Base-by-base conservation (phyloP, 2,329 filamentous ascomycete species). In the Stagonosporopsis rhizophila region DNA sequence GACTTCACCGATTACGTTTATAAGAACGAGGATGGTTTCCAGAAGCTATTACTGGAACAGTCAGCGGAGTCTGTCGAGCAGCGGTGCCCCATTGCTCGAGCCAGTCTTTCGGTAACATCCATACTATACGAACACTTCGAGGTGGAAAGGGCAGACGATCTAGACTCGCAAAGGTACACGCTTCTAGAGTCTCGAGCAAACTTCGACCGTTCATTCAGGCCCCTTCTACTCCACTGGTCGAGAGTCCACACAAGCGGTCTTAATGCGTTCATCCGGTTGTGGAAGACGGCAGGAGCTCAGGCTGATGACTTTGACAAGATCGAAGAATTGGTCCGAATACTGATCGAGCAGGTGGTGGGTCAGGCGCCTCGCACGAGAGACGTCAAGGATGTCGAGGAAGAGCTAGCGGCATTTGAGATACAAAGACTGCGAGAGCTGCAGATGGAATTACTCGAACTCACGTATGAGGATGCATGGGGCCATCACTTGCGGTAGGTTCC, bases 51-150 rank as follows among this genome's bases (percentile, higher is more conserved):
- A 15, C 80, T 97, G 32, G 95, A 99, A 76, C 95, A 99, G 76
- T 89, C 91, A 3, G 87, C 88, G 6, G 87, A 87, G 68, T 85
- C 90, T 1, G 68, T 85, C 20, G 80, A 86, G 47, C 86, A 92
- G 71, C 86, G 94, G 34, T 97, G 93, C 73, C 95, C 95, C 1
- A 83, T 99, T 62, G 92, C 93, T 4, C 85, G 90, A 54, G 91
- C 92, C 11, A 96, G 92, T 69, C 79, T 98, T 62, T 88, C 92
- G 0, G 87, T 97, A 34, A 98, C 94, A 1, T 84, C 89, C 65
- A 91, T 96, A 34, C 79, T 99, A 3, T 98, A 95, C 75, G 92
- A 98, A 66, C 92, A 98, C 75, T 99, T 99, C 68, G 92, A 96
- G 58, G 90, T 98, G 35, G 92, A 96, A 66, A 91, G 89, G 73